These are phyloP conservation scores for Neurospora terricola DNA, from an alignment of 495 filamentous ascomycete species.

Conservation along the genomic window DNA sequence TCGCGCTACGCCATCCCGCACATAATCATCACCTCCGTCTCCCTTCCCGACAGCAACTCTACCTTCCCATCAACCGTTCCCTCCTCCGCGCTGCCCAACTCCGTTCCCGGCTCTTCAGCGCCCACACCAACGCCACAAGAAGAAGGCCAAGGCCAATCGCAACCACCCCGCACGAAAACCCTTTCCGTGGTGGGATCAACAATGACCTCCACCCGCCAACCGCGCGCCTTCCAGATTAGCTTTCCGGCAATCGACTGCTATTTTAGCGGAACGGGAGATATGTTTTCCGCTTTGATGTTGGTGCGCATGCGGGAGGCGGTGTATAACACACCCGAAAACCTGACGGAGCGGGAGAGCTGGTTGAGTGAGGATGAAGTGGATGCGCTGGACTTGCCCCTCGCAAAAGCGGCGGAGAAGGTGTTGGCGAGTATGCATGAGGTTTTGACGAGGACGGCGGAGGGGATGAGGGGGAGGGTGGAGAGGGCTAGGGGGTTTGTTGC, in stretches of 20 bases:
- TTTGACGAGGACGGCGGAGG: conserved; percentile 62
- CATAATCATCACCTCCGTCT: conserved; percentile 83
- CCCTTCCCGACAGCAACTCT: conserved; percentile 13
- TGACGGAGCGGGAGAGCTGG: conserved; percentile 52
- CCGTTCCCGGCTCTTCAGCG: not conserved
- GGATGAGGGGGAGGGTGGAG: conserved; percentile 36
- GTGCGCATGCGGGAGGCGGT: conserved; percentile 84
- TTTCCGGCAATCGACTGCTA: conserved; percentile 82
- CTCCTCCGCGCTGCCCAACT: conserved; percentile 23
- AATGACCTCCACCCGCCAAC: conserved; percentile 47
- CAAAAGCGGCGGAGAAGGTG: conserved; percentile 73
- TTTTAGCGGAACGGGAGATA: conserved; percentile 94
- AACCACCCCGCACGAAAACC: conserved; percentile 15
- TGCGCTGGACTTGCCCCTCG: conserved; percentile 65
- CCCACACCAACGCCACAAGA: not conserved
- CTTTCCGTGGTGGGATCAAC: conserved; percentile 75
- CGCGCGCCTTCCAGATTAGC: conserved; percentile 73
- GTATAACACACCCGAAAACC: conserved; percentile 12
- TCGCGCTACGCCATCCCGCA: conserved; percentile 69
- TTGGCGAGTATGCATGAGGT: conserved; percentile 89
- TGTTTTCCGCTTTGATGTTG: conserved; percentile 89
- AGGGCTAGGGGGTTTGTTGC: conserved; percentile 19
- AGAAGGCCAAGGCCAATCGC: not conserved
- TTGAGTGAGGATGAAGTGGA: conserved; percentile 56
- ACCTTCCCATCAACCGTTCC: conserved; percentile 12